phyloP scores from a whole-genome alignment of 1,139 yeast species.

The Pichia kudriavzevii region DNA sequence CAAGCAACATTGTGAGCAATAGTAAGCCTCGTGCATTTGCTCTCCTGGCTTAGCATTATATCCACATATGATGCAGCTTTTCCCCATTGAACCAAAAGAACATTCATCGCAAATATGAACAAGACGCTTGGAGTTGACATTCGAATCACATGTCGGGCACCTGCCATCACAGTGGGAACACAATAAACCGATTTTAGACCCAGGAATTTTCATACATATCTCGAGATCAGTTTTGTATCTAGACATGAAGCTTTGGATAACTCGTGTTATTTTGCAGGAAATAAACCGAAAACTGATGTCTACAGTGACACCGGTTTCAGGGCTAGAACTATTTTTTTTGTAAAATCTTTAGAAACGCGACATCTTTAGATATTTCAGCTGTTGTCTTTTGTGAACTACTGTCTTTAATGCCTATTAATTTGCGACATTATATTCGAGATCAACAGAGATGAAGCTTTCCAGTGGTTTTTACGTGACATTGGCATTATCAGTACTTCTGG shows the following conservation, averaged over 20 bases:
- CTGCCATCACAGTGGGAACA: slow-evolving; percentile 88
- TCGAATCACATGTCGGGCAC: slow-evolving; percentile 88
- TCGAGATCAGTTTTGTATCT: slow-evolving; percentile 84
- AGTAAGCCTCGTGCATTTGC: slow-evolving; percentile 43
- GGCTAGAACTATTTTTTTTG: too few species aligned
- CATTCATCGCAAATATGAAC: slow-evolving; percentile 85
- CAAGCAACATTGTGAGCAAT: slow-evolving; percentile 80
- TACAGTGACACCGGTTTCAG: too few species aligned
- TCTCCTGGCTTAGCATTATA: slow-evolving; percentile 40
- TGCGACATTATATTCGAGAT: too few species aligned
- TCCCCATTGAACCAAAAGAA: slow-evolving; percentile 58
- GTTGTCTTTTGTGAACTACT: too few species aligned
- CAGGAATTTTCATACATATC: slow-evolving; percentile 83
- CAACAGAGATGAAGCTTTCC: too few species aligned
- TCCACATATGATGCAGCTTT: slow-evolving; percentile 73
- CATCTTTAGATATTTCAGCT: too few species aligned
- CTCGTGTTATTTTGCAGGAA: background rate
- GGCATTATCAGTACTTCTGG: too few species aligned
- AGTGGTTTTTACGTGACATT: too few species aligned
- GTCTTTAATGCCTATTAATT: too few species aligned
- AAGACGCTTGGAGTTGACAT: slow-evolving; percentile 64
- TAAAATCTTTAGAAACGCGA: too few species aligned
- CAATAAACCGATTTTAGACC: slow-evolving; percentile 58
- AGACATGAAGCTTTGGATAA: too few species aligned
- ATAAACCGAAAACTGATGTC: background rate